These are phyloP conservation scores for Sabuloglossum arenarium DNA, from an alignment of 495 filamentous ascomycete species.

Conservation along the genomic window DNA sequence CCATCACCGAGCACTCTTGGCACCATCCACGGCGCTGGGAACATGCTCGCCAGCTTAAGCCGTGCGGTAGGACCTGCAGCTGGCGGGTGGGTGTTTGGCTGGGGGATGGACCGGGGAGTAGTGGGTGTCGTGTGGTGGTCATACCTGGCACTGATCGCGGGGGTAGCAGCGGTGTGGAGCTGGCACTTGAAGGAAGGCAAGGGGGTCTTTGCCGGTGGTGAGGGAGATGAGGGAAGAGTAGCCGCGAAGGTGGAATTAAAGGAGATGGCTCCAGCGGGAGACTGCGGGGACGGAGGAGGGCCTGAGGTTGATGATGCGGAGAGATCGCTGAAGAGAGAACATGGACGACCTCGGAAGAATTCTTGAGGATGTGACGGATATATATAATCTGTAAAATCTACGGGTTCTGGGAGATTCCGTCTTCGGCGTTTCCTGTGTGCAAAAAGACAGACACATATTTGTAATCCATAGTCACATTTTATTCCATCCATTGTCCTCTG, in stretches of 20 bases:
- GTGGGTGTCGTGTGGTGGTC: conserved; percentile 56
- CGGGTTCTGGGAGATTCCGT: too few relatives aligned
- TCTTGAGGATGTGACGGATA: too few relatives aligned
- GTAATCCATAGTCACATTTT: too few relatives aligned
- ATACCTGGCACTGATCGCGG: conserved; percentile 33
- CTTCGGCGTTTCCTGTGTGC: too few relatives aligned
- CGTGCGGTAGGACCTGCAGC: conserved; percentile 44
- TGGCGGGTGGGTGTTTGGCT: conserved; percentile 41
- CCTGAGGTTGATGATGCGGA: not conserved
- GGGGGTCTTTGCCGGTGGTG: conserved; percentile 5
- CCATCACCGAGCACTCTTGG: conserved; percentile 39
- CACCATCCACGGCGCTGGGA: conserved; percentile 48
- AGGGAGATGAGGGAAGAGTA: not conserved
- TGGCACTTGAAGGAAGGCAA: conserved; percentile 19
- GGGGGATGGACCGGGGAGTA: conserved; percentile 40
- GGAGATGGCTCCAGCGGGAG: not conserved
- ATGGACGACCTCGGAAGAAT: not conserved
- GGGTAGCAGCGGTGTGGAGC: conserved; percentile 37
- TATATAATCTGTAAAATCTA: too few relatives aligned
- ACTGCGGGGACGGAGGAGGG: not conserved
- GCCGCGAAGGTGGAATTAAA: too few relatives aligned
- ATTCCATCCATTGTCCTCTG: too few relatives aligned
- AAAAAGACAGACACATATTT: too few relatives aligned
- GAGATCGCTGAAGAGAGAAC: not conserved
- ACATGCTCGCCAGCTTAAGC: conserved; percentile 35